Base-by-base conservation (phyloP, 1,284 basidiomycete genomes). In the Pseudozyma tsukubaensis region DNA sequence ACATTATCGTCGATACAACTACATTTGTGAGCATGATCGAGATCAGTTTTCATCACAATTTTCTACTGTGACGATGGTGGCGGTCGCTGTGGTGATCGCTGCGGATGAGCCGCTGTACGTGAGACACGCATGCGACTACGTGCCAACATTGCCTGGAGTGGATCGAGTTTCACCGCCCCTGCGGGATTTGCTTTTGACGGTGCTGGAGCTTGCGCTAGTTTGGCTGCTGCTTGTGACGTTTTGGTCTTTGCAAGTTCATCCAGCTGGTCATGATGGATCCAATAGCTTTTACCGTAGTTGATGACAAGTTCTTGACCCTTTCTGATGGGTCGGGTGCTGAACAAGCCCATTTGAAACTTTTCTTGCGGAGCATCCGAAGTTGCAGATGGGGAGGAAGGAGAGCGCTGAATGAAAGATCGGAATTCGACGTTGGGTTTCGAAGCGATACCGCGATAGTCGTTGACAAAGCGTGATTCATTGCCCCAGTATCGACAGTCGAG, bases 221-320 rank as follows among this genome's bases (percentile, higher is more conserved):
- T 55, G 21, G 14, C 35, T 8, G 48, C 19, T 34, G 24, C n/a
- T 19, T 47, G 7, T 35, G 35, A 14, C 19, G 29, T 10, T 40
- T 40, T 45, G 3, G 35, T 42, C 3, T 24, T 24, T 19, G 54
- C 24, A 13, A 61, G 24, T 36, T 59, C 21, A 1, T 14, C 9
- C 3, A 72, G 47, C 19, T 72, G 63, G 4, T 67, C 63, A n/a
- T 44, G 40, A 49, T 73, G 71, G 19, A 59, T 24, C 94, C 94
- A 95, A 89, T 92, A 96, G n/a, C 89, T 88, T 80, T 94, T 94
- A n/a, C 94, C 94, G 82, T 97, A 97, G 21, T 91, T 93, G 36
- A 96, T 91, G 35, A 94, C 83, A 44, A 97, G 88, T 85, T 97
- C 94, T 14, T 93, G 90, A 2, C 92, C 92, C 82, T 92, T 94